A percentile compares a stretch with the other conserved stretches of the same genome.
phyloP scores from a whole-genome alignment of 441 rosid species.

The Eutrema salsugineum region DNA sequence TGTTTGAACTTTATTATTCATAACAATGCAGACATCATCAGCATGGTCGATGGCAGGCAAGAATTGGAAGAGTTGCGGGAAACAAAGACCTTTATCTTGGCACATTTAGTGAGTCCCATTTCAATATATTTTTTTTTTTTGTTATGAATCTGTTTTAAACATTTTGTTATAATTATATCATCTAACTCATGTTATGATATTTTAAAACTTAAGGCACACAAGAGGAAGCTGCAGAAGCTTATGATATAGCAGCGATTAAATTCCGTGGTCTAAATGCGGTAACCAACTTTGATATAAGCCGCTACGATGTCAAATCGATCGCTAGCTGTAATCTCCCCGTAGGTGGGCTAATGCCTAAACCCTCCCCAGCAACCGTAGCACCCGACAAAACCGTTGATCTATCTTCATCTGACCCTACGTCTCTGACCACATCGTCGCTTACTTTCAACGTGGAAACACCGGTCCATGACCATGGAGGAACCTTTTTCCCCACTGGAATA shows the following conservation, averaged over 20 bases:
- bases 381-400: background rate
- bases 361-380: background rate
- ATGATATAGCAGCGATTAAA: conserved; percentile 93
- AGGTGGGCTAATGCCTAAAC: conserved; percentile 49
- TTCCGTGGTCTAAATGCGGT: conserved; percentile 85
- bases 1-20: background rate
- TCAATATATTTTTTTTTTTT: background rate
- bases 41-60: conserved; percentile 98
- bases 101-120: conserved; percentile 72
- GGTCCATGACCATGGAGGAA: conserved; percentile 33
- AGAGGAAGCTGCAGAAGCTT: conserved; percentile 97
- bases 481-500: conserved; percentile 41
- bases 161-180: background rate
- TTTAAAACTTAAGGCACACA: conserved; percentile 57
- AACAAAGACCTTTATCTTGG: conserved; percentile 98
- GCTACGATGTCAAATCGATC: conserved; percentile 81
- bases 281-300: conserved; percentile 88
- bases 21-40: conserved; percentile 73
- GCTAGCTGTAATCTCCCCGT: conserved; percentile 77
- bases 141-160: background rate
- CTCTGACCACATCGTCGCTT: conserved; percentile 46
- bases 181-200: background rate
- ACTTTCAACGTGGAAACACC: conserved; percentile 47
- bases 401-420: conserved; percentile 36
- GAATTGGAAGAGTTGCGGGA: conserved; percentile 97